Percentiles rank a stretch among this genome's conserved stretches.
These are phyloP conservation scores for Violaceomyces palustris DNA, from an alignment of 1,284 basidiomycete species.

Conservation along the genomic window DNA sequence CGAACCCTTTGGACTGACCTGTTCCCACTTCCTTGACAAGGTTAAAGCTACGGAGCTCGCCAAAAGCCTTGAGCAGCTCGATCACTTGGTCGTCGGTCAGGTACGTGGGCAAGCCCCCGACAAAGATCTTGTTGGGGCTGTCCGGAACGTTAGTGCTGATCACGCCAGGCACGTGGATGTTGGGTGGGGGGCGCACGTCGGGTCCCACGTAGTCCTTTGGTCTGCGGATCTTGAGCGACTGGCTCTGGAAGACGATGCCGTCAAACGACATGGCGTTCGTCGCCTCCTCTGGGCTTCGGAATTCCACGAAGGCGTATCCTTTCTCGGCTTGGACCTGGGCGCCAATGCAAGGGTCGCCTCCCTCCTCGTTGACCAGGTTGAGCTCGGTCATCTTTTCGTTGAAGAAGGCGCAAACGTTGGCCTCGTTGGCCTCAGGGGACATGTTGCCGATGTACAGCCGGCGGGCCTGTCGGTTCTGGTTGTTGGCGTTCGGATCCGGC, in stretches of 20 bases:
- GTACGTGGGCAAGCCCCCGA: slow-evolving; percentile 91
- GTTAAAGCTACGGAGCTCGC: slow-evolving; percentile 94
- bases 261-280: slow-evolving; percentile 95
- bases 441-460: slow-evolving; percentile 94
- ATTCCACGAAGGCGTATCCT: slow-evolving; percentile 88
- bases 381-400: slow-evolving; percentile 85
- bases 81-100: slow-evolving; percentile 95
- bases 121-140: slow-evolving; percentile 94
- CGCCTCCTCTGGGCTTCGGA: slow-evolving; percentile 92
- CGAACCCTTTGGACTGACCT: slow-evolving; percentile 81
- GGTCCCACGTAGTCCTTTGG: slow-evolving; percentile 85
- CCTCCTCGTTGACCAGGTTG: slow-evolving; percentile 58
- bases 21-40: slow-evolving; percentile 72
- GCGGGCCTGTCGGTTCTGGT: slow-evolving; percentile 76
- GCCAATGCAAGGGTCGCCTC: slow-evolving; percentile 72
- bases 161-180: slow-evolving; percentile 77
- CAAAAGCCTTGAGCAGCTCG: slow-evolving; percentile 93
- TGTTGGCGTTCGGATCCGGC: no score
- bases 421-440: slow-evolving; percentile 82
- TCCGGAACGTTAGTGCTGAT: slow-evolving; percentile 96
- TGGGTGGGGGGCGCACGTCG: slow-evolving; percentile 62
- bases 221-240: slow-evolving; percentile 86
- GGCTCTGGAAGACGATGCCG: slow-evolving; percentile 87
- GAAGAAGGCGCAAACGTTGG: slow-evolving; percentile 84
- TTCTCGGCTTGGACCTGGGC: slow-evolving; percentile 97